Conservation (phyloP, 805 yeast genomes). For the Barnettozyma botsteinii region DNA sequence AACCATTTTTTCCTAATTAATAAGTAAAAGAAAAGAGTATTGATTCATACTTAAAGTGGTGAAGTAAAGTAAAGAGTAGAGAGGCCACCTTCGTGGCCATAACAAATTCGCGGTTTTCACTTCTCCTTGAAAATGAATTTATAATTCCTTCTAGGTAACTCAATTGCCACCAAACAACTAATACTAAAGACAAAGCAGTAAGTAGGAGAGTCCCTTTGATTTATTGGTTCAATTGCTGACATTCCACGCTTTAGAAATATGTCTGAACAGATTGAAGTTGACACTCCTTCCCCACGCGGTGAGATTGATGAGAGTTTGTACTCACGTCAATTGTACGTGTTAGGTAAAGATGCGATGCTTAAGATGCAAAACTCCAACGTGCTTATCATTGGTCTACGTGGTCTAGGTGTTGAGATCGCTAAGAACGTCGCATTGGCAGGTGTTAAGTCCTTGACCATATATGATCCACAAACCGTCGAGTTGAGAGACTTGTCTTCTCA, state of each 20-base stretch:
- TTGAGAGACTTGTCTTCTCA: conserved; percentile 81
- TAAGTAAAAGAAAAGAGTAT: neutral
- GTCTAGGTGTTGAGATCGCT: conserved; percentile 93
- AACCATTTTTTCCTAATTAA: conserved; percentile 4
- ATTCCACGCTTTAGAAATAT: conserved; percentile 1
- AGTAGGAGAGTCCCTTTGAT: neutral
- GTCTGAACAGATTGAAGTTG: conserved; percentile 38
- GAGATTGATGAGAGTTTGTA: conserved; percentile 90
- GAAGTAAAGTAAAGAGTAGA: no score
- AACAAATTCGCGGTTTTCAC: no score
- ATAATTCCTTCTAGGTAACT: no score
- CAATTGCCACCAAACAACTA: neutral
- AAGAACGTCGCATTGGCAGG: conserved; percentile 97
- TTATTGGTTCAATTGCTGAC: neutral
- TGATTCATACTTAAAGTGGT: no score
- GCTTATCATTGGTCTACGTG: conserved; percentile 83
- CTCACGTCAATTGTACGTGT: conserved; percentile 92
- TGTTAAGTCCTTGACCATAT: conserved; percentile 81
- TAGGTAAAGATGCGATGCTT: conserved; percentile 98
- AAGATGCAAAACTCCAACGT: conserved; percentile 93
- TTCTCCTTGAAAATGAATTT: no score
- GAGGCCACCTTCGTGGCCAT: no score
- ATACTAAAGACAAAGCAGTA: neutral
- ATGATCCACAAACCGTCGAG: conserved; percentile 69
- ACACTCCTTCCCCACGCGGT: conserved; percentile 31